Conservation (phyloP, 257 asterid genomes). For the Solanum lignicaule region DNA sequence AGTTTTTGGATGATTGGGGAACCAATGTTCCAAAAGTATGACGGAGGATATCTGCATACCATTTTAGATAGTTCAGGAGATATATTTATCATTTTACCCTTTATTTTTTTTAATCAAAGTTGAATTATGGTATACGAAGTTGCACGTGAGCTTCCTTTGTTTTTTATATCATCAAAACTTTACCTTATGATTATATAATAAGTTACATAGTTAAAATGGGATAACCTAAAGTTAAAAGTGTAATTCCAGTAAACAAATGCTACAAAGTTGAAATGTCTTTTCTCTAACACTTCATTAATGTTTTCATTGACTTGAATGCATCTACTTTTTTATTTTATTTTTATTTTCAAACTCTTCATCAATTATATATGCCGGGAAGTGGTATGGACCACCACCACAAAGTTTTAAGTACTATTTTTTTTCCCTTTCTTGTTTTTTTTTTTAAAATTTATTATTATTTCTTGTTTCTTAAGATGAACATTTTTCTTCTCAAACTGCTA, state of each 20-base stretch:
- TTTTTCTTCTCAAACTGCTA: not conserved
- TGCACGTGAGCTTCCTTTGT: not conserved
- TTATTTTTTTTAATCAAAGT: not conserved
- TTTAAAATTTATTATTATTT: not conserved
- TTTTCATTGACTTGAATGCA: slow-evolving; percentile 11
- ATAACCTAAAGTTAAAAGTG: not conserved
- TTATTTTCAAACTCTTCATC: not conserved
- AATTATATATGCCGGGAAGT: not conserved
- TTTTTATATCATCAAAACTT: not conserved
- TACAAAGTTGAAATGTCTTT: not conserved
- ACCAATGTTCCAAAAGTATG: too few species aligned
- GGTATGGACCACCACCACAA: not conserved
- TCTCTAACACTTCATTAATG: not conserved
- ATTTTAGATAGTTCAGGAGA: too few species aligned
- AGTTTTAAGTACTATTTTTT: not conserved
- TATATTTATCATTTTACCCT: too few species aligned
- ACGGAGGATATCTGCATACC: too few species aligned
- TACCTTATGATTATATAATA: not conserved
- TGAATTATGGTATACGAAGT: not conserved
- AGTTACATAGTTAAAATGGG: not conserved
- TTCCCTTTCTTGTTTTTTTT: not conserved
- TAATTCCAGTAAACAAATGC: not conserved
- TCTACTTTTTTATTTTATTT: not conserved
- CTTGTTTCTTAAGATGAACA: not conserved
- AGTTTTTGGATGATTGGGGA: too few species aligned